These are phyloP conservation scores for Microthlaspi erraticum DNA, from an alignment of 345 rosid species.

Conservation along the genomic window DNA sequence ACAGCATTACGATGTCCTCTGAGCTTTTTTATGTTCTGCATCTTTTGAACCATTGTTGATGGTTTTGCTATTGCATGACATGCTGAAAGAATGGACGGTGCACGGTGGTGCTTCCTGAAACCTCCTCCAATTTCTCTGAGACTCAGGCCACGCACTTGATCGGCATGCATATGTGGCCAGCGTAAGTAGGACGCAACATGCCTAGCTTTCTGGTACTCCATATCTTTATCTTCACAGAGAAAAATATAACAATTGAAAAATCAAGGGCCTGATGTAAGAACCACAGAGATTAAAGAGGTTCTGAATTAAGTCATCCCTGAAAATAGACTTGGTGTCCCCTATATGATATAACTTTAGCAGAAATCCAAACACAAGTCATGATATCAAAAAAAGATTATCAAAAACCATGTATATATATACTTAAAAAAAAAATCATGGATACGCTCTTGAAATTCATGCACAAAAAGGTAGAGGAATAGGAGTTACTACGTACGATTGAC, in stretches of 20 bases:
- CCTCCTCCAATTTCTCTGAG: slow-evolving; percentile 99
- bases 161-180: slow-evolving; percentile 97
- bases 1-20: slow-evolving; percentile 98
- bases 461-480: slow-evolving; percentile 14
- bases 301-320: slow-evolving; percentile 25
- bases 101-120: slow-evolving; percentile 93
- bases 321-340: slow-evolving; percentile 14
- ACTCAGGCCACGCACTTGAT: slow-evolving; percentile 92
- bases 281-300: slow-evolving; percentile 21
- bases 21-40: slow-evolving; percentile 87
- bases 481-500: slow-evolving; percentile 63
- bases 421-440: not conserved
- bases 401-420: slow-evolving; percentile 1
- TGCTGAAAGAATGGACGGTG: slow-evolving; percentile 86
- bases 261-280: slow-evolving; percentile 19
- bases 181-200: slow-evolving; percentile 68
- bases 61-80: slow-evolving; percentile 96
- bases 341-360: slow-evolving; percentile 39
- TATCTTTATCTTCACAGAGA: slow-evolving; percentile 53
- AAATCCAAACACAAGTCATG: slow-evolving; percentile 21
- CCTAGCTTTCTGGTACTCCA: slow-evolving; percentile 51
- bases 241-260: slow-evolving; percentile 29
- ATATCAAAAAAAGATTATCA: slow-evolving; percentile 17
- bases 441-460: slow-evolving; percentile 5
- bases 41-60: slow-evolving; percentile 85